Conservation (phyloP, 192 early-diverging fungal genomes). For the Cetraspora pellucida region DNA sequence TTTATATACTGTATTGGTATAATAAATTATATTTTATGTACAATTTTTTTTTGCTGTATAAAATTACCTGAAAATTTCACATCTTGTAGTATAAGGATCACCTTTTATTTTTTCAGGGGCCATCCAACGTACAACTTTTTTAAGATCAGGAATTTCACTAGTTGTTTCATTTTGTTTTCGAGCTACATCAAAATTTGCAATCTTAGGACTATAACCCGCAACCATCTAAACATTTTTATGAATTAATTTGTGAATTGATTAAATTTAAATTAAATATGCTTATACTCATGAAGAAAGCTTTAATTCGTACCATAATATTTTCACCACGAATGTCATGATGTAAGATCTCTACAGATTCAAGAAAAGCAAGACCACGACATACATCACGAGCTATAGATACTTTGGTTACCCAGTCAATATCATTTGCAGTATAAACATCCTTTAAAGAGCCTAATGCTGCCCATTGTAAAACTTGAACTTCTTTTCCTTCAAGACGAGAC, state of each 20-base stretch:
- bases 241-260: no score
- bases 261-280: no score
- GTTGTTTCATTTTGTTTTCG: no score
- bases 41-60: no score
- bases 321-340: background rate
- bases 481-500: background rate
- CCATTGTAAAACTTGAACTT: constrained; percentile 1
- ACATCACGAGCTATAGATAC: background rate
- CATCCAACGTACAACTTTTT: background rate
- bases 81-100: background rate
- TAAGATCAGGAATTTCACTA: no score
- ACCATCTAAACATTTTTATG: no score
- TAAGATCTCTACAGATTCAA: background rate
- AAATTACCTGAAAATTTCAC: constrained; percentile 7
- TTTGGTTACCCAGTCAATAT: background rate
- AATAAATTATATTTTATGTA: no score
- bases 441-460: background rate
- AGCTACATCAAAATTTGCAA: no score
- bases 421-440: background rate
- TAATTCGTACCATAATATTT: background rate
- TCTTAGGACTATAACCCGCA: no score
- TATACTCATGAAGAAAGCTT: no score
- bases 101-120: background rate
- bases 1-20: no score
- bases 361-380: background rate